phyloP scores from a whole-genome alignment of 139 green algal species.

The Picochlorum sp. region DNA sequence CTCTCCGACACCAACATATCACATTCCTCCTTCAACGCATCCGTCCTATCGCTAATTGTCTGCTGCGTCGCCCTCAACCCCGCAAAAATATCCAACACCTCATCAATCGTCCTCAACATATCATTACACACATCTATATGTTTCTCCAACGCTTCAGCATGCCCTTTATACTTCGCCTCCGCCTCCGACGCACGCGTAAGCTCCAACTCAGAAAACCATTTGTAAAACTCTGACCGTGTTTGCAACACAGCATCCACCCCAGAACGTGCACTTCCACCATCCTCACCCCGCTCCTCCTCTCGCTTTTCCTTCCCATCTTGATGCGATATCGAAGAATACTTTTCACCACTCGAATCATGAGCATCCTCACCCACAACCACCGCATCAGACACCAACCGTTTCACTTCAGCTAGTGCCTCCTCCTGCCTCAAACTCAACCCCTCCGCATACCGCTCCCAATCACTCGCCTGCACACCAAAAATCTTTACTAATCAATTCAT shows the following conservation, averaged over 20 bases:
- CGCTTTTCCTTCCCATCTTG: too few species aligned
- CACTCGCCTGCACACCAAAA: background rate
- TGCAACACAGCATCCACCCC: constrained; percentile 34
- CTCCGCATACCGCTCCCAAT: constrained; percentile 5
- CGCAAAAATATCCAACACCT: constrained; percentile 52
- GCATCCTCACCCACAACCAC: background rate
- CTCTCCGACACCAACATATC: constrained; percentile 67
- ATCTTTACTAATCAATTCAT: background rate
- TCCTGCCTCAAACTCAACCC: constrained; percentile 16
- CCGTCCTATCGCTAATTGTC: constrained; percentile 45
- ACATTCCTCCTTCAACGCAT: constrained; percentile 47
- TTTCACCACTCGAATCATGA: too few species aligned
- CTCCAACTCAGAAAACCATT: constrained; percentile 83
- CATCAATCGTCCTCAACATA: constrained; percentile 46
- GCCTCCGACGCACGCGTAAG: constrained; percentile 61
- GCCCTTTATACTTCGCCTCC: constrained; percentile 78
- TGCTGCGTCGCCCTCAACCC: constrained; percentile 50
- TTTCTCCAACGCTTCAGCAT: constrained; percentile 43
- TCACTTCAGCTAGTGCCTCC: constrained; percentile 3
- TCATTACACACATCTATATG: constrained; percentile 54
- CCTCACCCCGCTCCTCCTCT: too few species aligned
- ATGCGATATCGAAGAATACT: too few species aligned
- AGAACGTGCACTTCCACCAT: background rate
- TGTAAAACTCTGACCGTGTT: constrained; percentile 75
- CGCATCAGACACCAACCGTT: background rate